phyloP scores from a whole-genome alignment of 2,329 filamentous ascomycete genomes.

The Aspergillus novofumigatus region DNA sequence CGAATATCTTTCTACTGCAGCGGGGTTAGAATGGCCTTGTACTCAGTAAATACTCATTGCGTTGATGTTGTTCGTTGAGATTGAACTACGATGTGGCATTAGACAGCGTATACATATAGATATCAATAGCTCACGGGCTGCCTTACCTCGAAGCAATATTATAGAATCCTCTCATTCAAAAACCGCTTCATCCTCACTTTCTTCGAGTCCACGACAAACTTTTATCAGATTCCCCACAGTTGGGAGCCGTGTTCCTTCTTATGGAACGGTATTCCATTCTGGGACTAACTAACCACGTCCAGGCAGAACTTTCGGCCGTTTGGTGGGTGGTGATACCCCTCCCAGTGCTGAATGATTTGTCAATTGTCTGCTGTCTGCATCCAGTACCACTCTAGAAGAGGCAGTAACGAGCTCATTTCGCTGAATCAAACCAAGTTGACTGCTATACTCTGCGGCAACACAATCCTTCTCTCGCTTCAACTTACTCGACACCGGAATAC shows the following conservation, averaged over 20 bases:
- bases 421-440: not conserved
- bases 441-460: not conserved
- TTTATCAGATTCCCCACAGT: no score
- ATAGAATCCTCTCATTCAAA: not conserved
- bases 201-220: no score
- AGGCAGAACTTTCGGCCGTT: no score
- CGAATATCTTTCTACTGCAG: not conserved
- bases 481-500: not conserved
- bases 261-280: no score
- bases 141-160: not conserved
- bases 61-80: not conserved
- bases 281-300: no score
- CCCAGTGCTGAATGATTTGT: not conserved
- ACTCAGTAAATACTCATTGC: not conserved
- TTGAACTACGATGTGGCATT: not conserved
- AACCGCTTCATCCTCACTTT: no score
- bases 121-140: no score
- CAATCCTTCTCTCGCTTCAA: not conserved
- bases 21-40: not conserved
- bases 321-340: not conserved
- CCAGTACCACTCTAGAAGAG: not conserved
- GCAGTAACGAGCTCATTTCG: not conserved
- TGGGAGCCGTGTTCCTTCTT: no score
- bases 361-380: not conserved
- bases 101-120: no score